Percentiles rank a stretch among this genome's conserved stretches.
phyloP scores from a whole-genome alignment of 495 filamentous ascomycete genomes.

The Penicillium lagena region DNA sequence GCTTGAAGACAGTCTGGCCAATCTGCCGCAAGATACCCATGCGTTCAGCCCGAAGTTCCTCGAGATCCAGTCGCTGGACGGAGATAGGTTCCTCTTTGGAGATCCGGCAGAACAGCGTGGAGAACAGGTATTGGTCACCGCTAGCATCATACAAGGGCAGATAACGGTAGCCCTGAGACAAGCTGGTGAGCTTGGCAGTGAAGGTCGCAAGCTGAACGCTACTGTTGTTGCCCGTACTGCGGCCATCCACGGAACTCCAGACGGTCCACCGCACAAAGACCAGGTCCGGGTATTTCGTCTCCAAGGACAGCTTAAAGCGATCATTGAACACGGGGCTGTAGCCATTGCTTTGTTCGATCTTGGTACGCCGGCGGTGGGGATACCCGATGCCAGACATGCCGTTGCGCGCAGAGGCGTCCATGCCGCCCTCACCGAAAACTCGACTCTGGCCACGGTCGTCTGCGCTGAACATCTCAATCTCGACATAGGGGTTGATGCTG shows the following conservation, averaged over 20 bases:
- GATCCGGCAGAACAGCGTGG: slow-evolving; percentile 88
- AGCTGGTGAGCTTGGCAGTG: slow-evolving; percentile 81
- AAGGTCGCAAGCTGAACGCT: slow-evolving; percentile 71
- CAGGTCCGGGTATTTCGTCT: slow-evolving; percentile 85
- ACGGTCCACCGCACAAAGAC: slow-evolving; percentile 94
- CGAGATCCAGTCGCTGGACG: slow-evolving; percentile 37
- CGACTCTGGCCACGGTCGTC: slow-evolving; percentile 75
- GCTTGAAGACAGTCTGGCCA: slow-evolving; percentile 45
- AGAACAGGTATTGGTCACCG: slow-evolving; percentile 88
- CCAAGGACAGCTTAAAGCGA: slow-evolving; percentile 66
- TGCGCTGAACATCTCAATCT: slow-evolving; percentile 89
- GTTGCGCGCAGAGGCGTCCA: slow-evolving; percentile 62
- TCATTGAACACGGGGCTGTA: slow-evolving; percentile 85
- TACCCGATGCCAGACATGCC: slow-evolving; percentile 66
- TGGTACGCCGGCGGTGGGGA: slow-evolving; percentile 71
- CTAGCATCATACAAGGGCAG: slow-evolving; percentile 85
- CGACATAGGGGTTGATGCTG: slow-evolving; percentile 84
- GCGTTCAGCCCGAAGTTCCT: slow-evolving; percentile 45
- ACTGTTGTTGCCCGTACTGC: slow-evolving; percentile 54
- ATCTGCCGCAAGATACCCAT: slow-evolving; percentile 44
- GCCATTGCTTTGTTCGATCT: slow-evolving; percentile 75
- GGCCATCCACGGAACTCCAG: slow-evolving; percentile 69
- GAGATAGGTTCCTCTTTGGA: slow-evolving; percentile 54
- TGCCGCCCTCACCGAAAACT: slow-evolving; percentile 58
- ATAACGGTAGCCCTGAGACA: slow-evolving; percentile 94